Evolutionary conservation across 805 yeast genomes (phyloP).

Genomic region (Yamadazyma paraphyllophila): DNA sequence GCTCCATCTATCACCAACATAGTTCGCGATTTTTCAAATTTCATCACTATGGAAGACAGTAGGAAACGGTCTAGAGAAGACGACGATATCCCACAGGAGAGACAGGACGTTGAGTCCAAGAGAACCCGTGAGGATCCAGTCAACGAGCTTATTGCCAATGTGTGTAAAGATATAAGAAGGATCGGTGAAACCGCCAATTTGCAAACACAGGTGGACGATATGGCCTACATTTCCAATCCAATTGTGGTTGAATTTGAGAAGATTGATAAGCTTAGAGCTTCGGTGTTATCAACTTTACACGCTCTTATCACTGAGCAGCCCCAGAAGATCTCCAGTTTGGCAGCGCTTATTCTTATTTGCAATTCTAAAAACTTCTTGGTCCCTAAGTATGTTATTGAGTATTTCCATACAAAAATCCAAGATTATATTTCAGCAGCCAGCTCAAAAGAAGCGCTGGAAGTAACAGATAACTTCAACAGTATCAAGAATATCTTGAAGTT

Average conservation of each 20-base stretch:
- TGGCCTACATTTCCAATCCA: conserved; percentile 66
- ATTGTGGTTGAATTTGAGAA: conserved; percentile 63
- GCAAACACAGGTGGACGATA: conserved; percentile 42
- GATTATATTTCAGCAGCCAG: conserved; percentile 40
- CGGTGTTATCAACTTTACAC: conserved; percentile 59
- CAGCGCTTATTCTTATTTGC: conserved; percentile 64
- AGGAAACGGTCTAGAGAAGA: conserved; percentile 17
- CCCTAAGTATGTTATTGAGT: conserved; percentile 69
- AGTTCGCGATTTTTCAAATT: not conserved
- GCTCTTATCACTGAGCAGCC: conserved; percentile 87
- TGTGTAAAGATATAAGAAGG: conserved; percentile 44
- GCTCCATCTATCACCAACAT: conserved; percentile 53
- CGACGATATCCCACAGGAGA: conserved; percentile 15
- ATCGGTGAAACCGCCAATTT: conserved; percentile 44
- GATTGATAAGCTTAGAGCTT: conserved; percentile 56
- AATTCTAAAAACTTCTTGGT: conserved; percentile 62
- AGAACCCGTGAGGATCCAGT: conserved; percentile 41
- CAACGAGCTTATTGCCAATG: conserved; percentile 39
- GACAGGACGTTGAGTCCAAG: conserved; percentile 31
- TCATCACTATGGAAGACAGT: conserved; percentile 7
- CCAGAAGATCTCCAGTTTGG: conserved; percentile 74
- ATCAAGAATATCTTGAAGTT: conserved; percentile 71
- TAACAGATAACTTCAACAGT: conserved; percentile 63
- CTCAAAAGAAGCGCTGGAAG: conserved; percentile 14
- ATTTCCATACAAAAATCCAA: conserved; percentile 63